Percentiles rank a stretch among this genome's conserved stretches.
Conservation (phyloP, 2,329 filamentous ascomycete genomes). For the Sarocladium brachiariae region DNA sequence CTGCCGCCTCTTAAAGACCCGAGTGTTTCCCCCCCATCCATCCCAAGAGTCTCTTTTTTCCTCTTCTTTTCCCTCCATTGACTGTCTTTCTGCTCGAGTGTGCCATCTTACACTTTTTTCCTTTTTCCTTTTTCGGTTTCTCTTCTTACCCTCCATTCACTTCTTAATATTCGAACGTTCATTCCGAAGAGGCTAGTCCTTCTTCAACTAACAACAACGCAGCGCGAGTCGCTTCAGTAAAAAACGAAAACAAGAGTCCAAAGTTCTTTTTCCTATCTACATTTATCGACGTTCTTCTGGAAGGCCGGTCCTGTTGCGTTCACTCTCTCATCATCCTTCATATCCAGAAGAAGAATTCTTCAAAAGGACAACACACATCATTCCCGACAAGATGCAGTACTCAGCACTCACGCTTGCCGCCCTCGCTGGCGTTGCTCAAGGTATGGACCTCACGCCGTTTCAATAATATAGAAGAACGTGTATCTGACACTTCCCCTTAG, state of each 20-base stretch:
- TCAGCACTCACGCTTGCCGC: constrained; percentile 38
- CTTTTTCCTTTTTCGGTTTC: constrained; percentile 10
- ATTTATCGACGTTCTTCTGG: constrained; percentile 10
- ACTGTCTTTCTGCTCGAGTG: constrained; percentile 21
- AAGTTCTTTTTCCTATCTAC: constrained; percentile 4
- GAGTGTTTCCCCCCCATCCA: constrained; percentile 20
- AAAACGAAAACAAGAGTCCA: constrained; percentile 7
- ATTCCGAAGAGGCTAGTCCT: constrained; percentile 41
- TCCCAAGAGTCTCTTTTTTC: constrained; percentile 16
- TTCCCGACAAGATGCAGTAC: constrained; percentile 54
- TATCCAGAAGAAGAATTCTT: too few relatives aligned
- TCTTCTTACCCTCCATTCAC: constrained; percentile 21
- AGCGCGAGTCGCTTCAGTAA: constrained; percentile 40
- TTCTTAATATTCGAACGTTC: constrained; percentile 17
- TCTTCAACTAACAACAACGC: constrained; percentile 19
- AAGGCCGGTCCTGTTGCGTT: constrained; percentile 17
- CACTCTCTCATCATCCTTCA: too few relatives aligned
- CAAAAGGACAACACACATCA: too few relatives aligned
- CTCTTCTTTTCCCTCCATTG: constrained; percentile 21
- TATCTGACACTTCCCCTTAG: constrained; percentile 17
- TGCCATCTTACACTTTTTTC: constrained; percentile 21
- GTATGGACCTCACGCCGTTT: too few relatives aligned
- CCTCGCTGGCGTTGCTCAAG: constrained; percentile 40
- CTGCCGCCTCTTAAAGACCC: constrained; percentile 16
- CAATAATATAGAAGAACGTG: background rate